A percentile compares a stretch with the other conserved stretches of the same genome.
Conservation (phyloP, 1,284 basidiomycete genomes). For the Dichomitus squalens region DNA sequence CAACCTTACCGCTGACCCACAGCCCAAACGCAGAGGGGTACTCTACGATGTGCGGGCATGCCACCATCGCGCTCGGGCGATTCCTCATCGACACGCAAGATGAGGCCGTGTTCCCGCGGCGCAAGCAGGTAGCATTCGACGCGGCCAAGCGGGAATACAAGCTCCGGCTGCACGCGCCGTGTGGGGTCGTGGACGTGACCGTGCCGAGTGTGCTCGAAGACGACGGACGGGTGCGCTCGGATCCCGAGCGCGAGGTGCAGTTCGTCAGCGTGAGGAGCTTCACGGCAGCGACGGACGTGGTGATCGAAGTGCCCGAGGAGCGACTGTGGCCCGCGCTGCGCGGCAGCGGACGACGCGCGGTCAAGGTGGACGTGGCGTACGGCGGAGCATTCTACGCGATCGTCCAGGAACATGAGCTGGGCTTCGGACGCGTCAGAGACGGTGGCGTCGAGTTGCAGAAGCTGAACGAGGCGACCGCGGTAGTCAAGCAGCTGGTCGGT, state of each 20-base stretch:
- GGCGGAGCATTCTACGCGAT: slow-evolving; percentile 48
- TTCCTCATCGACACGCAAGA: slow-evolving; percentile 44
- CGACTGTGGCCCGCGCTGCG: slow-evolving; percentile 33
- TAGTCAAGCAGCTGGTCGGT: slow-evolving; percentile 28
- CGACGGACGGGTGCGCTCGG: slow-evolving; percentile 26
- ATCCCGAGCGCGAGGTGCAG: slow-evolving; percentile 34
- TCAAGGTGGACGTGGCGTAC: slow-evolving; percentile 41
- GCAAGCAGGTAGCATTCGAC: slow-evolving; percentile 30
- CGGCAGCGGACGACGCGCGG: slow-evolving; percentile 12
- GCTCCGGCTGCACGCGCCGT: slow-evolving; percentile 42
- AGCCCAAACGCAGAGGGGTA: slow-evolving; percentile 40
- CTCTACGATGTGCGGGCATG: slow-evolving; percentile 51
- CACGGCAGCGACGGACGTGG: slow-evolving; percentile 31
- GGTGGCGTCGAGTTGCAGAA: slow-evolving; percentile 24
- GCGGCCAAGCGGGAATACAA: slow-evolving; percentile 22
- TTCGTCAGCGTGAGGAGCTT: slow-evolving; percentile 42
- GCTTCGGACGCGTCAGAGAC: slow-evolving; percentile 31
- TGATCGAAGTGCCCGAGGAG: slow-evolving; percentile 32
- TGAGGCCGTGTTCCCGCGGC: slow-evolving; percentile 35
- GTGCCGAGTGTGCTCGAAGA: slow-evolving; percentile 31
- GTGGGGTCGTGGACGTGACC: slow-evolving; percentile 39
- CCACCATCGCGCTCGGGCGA: slow-evolving; percentile 47
- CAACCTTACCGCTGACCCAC: neutral
- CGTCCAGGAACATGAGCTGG: slow-evolving; percentile 37
- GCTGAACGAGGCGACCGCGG: slow-evolving; percentile 35